Evolutionary conservation across 2,329 filamentous ascomycete species (phyloP), one percentile per base, ranked within the genome.

Genomic region (Aspergillus persii): DNA sequence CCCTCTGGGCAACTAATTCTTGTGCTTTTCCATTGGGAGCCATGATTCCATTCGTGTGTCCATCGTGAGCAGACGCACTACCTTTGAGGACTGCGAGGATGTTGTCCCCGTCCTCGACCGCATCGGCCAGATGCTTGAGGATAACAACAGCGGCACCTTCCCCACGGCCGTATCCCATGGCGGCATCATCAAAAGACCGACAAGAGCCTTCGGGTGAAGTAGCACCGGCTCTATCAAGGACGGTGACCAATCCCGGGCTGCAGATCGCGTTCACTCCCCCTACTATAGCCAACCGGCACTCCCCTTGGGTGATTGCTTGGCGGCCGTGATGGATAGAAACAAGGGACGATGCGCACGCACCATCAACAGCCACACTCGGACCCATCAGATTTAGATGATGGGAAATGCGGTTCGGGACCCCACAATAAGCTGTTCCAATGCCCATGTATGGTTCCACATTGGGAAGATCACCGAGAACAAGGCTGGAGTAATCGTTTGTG

Each of bases 381-480:
- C 71, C 71, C 41, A 59, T 64, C 41, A 69, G 30, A 30, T 70
- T 60, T 29, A 69, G 49, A 11, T 69, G 66, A 30, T 69, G 64
- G 1, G 61, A 66, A 27, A 71, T 67, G 7, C 67, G 63, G 29
- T 68, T 67, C 1, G 63, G 69, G 57, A 79, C 64, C 4, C 74
- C 74, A 51, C 71, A 74, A 31, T 67, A 71, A 0, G 74, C 72
- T 0, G 75, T 79, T 0, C 77, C 77, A 47, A 77, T 76, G 2
- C 74, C 76, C 71, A 74, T 76, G 67, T 69, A 76, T 0, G 76
- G 69, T 23, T 75, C 72, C 15, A 78, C 68, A 15, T 70, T 68
- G 0, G 71, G 69, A 3, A 77, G 54, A 56, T 79, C 76, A 56
- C 78, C 75, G 3, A 77, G 63, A 3, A 77, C 41, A 2, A 75